Conservation (phyloP, 495 filamentous ascomycete species). For the Cercophora samala region DNA sequence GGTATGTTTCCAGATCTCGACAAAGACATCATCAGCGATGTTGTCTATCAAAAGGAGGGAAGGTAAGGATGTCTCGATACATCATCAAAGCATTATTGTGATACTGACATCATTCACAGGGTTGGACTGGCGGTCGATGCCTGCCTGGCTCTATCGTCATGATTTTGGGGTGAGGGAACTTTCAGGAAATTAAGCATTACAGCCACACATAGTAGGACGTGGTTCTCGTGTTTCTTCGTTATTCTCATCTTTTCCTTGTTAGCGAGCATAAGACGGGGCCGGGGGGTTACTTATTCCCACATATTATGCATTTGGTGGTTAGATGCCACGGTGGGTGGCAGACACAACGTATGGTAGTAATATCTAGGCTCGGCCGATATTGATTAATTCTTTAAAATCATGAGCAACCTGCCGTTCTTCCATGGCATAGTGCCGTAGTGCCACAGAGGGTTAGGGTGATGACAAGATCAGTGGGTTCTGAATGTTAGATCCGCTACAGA, state of each 20-base stretch:
- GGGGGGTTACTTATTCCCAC: constrained; percentile 11
- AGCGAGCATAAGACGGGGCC: constrained; percentile 22
- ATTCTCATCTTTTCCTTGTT: neutral
- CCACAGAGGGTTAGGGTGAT: neutral
- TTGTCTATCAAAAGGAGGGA: constrained; percentile 87
- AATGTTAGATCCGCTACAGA: neutral
- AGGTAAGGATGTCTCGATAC: constrained; percentile 56
- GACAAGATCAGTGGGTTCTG: neutral
- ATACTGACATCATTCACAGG: constrained; percentile 45
- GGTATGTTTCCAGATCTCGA: constrained; percentile 94
- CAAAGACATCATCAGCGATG: constrained; percentile 87
- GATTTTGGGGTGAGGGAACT: neutral
- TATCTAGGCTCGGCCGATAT: neutral
- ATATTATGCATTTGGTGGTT: constrained; percentile 9
- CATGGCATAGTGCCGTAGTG: neutral
- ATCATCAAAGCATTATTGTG: constrained; percentile 9
- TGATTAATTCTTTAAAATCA: neutral
- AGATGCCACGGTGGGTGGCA: neutral
- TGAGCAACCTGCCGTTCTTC: neutral
- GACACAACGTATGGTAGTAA: neutral
- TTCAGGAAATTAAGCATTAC: neutral
- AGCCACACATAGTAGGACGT: neutral
- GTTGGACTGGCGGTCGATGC: constrained; percentile 89
- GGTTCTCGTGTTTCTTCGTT: neutral
- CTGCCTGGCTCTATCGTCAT: constrained; percentile 73